Percentiles rank a stretch among this genome's conserved stretches.
phyloP scores from a whole-genome alignment of 2,329 filamentous ascomycete species.

The Moelleriella libera region DNA sequence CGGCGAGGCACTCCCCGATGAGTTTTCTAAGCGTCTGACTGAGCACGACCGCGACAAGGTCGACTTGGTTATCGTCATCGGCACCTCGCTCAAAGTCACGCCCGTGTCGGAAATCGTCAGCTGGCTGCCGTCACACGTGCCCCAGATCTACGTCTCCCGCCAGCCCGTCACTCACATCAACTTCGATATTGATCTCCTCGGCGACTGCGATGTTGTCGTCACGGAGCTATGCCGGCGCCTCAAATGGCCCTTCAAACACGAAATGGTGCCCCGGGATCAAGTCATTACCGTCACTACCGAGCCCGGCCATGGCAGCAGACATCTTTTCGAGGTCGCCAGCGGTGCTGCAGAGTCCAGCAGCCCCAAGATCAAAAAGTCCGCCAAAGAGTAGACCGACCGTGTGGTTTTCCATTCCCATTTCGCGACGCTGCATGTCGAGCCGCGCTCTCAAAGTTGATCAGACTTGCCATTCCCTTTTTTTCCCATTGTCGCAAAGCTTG shows the following conservation, averaged over 20 bases:
- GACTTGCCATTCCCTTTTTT: too few relatives aligned
- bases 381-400: background rate
- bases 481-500: too few relatives aligned
- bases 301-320: conserved; percentile 20
- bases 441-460: too few relatives aligned
- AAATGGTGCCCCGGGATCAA: conserved; percentile 64
- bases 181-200: conserved; percentile 93
- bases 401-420: background rate
- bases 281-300: conserved; percentile 37
- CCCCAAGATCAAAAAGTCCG: background rate
- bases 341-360: background rate
- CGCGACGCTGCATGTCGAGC: too few relatives aligned
- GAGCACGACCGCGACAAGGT: conserved; percentile 65
- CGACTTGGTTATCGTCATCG: conserved; percentile 90
- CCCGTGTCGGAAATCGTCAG: conserved; percentile 87
- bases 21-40: conserved; percentile 70
- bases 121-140: conserved; percentile 63
- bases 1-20: conserved; percentile 73
- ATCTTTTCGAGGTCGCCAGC: conserved; percentile 16
- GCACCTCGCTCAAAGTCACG: conserved; percentile 88
- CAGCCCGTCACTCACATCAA: conserved; percentile 79
- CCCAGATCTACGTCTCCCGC: conserved; percentile 81
- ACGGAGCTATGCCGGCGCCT: conserved; percentile 71
- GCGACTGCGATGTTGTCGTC: conserved; percentile 85
- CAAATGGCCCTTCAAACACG: conserved; percentile 67